Evolutionary conservation across 2,329 filamentous ascomycete genomes (phyloP).

Genomic region (Cladosporium colombiae): DNA sequence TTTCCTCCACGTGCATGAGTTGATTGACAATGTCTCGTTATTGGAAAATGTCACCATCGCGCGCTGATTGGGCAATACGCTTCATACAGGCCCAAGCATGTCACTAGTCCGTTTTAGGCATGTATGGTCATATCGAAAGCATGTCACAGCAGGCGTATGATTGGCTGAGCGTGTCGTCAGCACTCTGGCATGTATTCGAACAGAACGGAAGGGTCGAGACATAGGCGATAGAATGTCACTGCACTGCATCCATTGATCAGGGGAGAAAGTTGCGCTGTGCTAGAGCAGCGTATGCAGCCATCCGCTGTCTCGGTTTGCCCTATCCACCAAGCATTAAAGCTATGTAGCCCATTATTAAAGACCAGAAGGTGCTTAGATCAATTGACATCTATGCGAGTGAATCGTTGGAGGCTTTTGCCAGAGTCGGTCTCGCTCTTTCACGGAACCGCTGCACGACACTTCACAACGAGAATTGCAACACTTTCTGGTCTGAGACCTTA

Average conservation of each 20-base stretch:
- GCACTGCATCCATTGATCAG: neutral
- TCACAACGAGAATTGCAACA: too few species aligned
- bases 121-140: neutral
- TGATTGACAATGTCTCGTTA: neutral
- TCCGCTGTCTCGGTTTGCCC: too few species aligned
- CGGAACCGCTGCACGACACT: too few species aligned
- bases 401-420: neutral
- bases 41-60: neutral
- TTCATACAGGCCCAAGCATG: neutral
- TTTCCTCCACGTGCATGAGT: neutral
- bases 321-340: too few species aligned
- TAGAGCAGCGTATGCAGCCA: too few species aligned
- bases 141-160: constrained; percentile 5
- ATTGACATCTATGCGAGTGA: neutral
- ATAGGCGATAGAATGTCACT: neutral
- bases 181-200: neutral
- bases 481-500: too few species aligned
- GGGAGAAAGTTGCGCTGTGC: neutral
- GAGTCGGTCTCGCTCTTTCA: neutral
- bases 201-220: too few species aligned
- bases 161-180: neutral
- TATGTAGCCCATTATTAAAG: too few species aligned
- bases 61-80: neutral
- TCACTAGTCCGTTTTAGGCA: neutral
- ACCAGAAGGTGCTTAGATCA: too few species aligned